Evolutionary conservation across 768 basidiomycete species (phyloP).

Genomic region (Pilatotrama ljubarskyi): DNA sequence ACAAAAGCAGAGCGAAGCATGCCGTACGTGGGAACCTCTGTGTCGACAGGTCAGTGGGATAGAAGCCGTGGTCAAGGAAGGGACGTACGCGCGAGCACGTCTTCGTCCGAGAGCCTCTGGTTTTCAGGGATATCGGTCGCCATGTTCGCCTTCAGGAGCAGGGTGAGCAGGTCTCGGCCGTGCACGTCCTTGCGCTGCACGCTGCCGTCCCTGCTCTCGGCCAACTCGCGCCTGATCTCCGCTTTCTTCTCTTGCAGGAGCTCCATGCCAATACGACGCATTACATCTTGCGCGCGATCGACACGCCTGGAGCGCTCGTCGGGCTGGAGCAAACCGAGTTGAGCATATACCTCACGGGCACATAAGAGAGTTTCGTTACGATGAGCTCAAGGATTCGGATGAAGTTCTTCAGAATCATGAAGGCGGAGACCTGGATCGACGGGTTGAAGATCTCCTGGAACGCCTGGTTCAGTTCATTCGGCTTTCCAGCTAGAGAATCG

Average conservation of each 20-base stretch:
- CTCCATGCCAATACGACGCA: slow-evolving; percentile 32
- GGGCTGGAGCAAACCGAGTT: slow-evolving; percentile 2
- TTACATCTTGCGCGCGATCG: slow-evolving; percentile 19
- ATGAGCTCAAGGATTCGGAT: slow-evolving; percentile 29
- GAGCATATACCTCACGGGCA: background rate
- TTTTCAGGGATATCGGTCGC: slow-evolving; percentile 55
- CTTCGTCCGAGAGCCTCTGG: slow-evolving; percentile 61
- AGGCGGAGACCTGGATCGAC: background rate
- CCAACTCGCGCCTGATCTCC: slow-evolving; percentile 24
- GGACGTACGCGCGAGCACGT: slow-evolving; percentile 57
- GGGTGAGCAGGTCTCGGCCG: slow-evolving; percentile 56
- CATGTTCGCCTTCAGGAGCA: slow-evolving; percentile 66
- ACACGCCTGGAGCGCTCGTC: slow-evolving; percentile 9
- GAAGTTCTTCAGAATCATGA: slow-evolving; percentile 11
- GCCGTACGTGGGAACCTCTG: slow-evolving; percentile 23
- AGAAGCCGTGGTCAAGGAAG: background rate
- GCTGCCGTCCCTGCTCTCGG: slow-evolving; percentile 23
- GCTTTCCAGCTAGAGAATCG: slow-evolving; percentile 28
- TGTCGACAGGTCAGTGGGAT: background rate
- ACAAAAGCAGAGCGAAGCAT: too few relatives aligned
- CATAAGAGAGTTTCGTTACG: background rate
- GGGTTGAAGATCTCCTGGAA: slow-evolving; percentile 29
- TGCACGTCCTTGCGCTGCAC: slow-evolving; percentile 36
- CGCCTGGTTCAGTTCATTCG: slow-evolving; percentile 34
- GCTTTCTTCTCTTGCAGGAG: slow-evolving; percentile 37